Evolutionary conservation across 2,329 filamentous ascomycete species (phyloP), one percentile per base, ranked within the genome.

Genomic region (Fusarium lateritium): DNA sequence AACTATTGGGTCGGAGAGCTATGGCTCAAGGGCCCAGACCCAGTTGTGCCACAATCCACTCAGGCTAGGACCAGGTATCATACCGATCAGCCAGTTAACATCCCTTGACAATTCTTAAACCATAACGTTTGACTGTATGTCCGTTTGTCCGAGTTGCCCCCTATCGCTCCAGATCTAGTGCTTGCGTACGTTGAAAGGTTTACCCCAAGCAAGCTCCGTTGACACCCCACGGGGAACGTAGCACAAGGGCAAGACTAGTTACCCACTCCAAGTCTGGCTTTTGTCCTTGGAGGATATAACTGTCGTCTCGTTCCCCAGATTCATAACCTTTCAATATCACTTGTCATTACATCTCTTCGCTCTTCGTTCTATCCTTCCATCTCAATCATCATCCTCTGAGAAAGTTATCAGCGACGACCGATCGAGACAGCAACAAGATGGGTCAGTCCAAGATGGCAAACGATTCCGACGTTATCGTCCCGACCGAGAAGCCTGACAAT

Each of bases 151-250:
- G 34, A 36, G 7, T 36, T 36, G 17, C 10, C 34, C 17, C 34
- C 34, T n/a, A 36, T 36, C 34, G 34, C 34, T 5, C 34, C 17
- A 36, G 17, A 36, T 36, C 14, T 36, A 36, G 34, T 17, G 34
- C n/a, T 36, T 9, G 8, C 34, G 15, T 4, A 36, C 34, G 4
- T 36, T 15, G 34, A 36, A 36, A n/a, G 14, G 34, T 7, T 36
- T 36, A 36, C 34, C 34, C 17, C 34, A 36, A 36, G 34, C 4
- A 17, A 51, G 7, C 24, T 14, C 49, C 1, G 17, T 42, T 28
- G 11, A 40, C 36, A 24, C 49, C 49, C 49, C 49, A 51, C n/a
- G 49, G 49, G 49, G 36, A 14, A 28, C 22, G 34, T 36, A 24
- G 24, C 4, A 7, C 36, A 51, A 5, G n/a, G 22, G n/a, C 15